Base-by-base conservation (phyloP, 208 protist species). In the Trypanosoma boissoni region DNA sequence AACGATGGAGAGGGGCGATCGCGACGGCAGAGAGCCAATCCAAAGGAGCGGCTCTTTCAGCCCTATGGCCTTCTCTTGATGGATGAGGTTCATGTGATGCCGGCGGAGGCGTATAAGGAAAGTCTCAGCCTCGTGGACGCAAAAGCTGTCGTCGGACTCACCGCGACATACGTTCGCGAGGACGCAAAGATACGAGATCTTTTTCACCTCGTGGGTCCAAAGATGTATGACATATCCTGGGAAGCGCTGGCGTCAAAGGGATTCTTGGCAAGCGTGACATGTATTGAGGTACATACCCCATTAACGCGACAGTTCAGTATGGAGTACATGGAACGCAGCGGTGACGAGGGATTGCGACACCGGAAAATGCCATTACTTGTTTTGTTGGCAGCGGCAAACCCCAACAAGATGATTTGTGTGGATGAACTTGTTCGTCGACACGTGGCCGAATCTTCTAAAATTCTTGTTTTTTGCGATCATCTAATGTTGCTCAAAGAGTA, bases 181-280 rank as follows among this genome's bases (percentile, higher is more conserved):
- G 99, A 99, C 81, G 80, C 97, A 37, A 96, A 94, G 55, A 99
- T 99, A 54, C 72, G 86, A 12, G 96, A 99, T 69, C 74, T 99
- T 1, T 97, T 98, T 49, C 97, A 97, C 72, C 82, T 99, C 5
- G 98, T 99, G 43, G 99, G 99, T 1, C 98, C 99, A 12, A 99
- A 99, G 71, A 78, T 99, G 32, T 99, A 98, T 75, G 98, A 99
- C 46, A 96, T 99, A 0, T 99, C 99, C 45, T 99, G 98, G 98
- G 92, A 99, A 42, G 94, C 98, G 52, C 79, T 99, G 5, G 82
- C 90, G 34, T 74, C 63, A 37, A 76, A 88, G 46, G 98, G 98
- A 9, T 98, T 96, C 61, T 83, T 99, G 23, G 98, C 99, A 2
- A 90, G 89, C 34, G 98, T 99, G 3, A 86, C 98, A 65, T 99